Evolutionary conservation across 805 yeast genomes (phyloP).

Genomic region (Pichia manshurica): DNA sequence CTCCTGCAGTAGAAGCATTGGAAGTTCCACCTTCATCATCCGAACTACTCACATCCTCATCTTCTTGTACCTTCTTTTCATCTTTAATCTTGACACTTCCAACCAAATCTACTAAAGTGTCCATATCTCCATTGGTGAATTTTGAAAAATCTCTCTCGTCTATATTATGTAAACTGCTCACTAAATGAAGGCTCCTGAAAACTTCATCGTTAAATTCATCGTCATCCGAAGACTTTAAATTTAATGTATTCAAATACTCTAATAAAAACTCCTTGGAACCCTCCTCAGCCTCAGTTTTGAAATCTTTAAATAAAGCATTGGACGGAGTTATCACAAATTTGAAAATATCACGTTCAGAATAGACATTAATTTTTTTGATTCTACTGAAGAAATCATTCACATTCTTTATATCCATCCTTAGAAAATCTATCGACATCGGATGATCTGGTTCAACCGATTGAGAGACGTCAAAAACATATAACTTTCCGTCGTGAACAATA

Average conservation of each 20-base stretch:
- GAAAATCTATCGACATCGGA: constrained; percentile 90
- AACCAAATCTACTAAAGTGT: constrained; percentile 62
- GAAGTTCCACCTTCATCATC: constrained; percentile 29
- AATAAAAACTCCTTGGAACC: constrained; percentile 40
- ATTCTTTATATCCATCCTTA: constrained; percentile 96
- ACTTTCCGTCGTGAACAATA: constrained; percentile 69
- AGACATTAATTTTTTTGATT: constrained; percentile 65
- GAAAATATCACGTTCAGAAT: constrained; percentile 78
- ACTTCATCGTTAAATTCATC: constrained; percentile 72
- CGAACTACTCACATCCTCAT: constrained; percentile 21
- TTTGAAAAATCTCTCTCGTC: constrained; percentile 87
- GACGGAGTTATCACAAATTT: constrained; percentile 51
- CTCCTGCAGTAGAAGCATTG: no score
- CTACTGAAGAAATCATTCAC: constrained; percentile 81
- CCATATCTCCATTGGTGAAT: constrained; percentile 73
- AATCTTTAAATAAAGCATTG: constrained; percentile 4
- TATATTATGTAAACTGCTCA: constrained; percentile 72
- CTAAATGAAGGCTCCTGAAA: constrained; percentile 74
- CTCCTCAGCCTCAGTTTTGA: constrained; percentile 20
- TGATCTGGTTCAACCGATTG: constrained; percentile 98
- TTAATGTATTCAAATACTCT: constrained; percentile 43
- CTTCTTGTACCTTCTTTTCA: constrained; percentile 21
- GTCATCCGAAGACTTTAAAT: constrained; percentile 49
- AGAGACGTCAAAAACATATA: constrained; percentile 92
- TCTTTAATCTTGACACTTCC: constrained; percentile 32